phyloP scores from a whole-genome alignment of 345 rosid species.

The Fremontodendron californicum region DNA sequence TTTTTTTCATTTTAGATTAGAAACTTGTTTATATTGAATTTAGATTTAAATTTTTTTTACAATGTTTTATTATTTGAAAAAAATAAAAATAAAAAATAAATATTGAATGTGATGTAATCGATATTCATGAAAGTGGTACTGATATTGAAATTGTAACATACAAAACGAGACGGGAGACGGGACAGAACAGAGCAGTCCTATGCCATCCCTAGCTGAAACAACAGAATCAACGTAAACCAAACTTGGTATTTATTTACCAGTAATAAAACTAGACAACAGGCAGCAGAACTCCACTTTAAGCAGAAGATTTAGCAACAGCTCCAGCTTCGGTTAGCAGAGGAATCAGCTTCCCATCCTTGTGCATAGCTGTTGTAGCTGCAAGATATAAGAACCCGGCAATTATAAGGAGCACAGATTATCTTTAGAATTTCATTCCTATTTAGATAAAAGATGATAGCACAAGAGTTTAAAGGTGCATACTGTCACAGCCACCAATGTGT shows the following conservation, averaged over 20 bases:
- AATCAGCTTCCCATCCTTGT: constrained; percentile 58
- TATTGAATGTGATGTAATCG: no score
- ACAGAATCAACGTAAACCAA: background rate
- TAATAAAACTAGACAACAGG: background rate
- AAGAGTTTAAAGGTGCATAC: constrained; percentile 29
- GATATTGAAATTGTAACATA: no score
- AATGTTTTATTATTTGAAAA: no score
- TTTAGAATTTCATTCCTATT: background rate
- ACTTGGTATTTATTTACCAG: background rate
- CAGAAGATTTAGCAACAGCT: constrained; percentile 45
- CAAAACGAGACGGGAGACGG: no score
- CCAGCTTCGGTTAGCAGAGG: constrained; percentile 76
- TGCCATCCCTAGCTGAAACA: no score
- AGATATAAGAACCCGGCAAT: background rate
- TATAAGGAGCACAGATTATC: background rate
- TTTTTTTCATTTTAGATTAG: no score
- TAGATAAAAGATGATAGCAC: background rate
- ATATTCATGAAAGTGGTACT: no score
- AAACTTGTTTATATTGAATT: no score
- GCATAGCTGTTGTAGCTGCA: constrained; percentile 58
- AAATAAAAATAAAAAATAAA: no score
- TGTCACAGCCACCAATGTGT: constrained; percentile 84
- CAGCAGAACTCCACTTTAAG: constrained; percentile 12
- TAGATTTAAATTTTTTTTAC: no score
- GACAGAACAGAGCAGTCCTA: no score